Conservation (phyloP, 768 basidiomycete species). For the Leccinum olivaceopallidum region DNA sequence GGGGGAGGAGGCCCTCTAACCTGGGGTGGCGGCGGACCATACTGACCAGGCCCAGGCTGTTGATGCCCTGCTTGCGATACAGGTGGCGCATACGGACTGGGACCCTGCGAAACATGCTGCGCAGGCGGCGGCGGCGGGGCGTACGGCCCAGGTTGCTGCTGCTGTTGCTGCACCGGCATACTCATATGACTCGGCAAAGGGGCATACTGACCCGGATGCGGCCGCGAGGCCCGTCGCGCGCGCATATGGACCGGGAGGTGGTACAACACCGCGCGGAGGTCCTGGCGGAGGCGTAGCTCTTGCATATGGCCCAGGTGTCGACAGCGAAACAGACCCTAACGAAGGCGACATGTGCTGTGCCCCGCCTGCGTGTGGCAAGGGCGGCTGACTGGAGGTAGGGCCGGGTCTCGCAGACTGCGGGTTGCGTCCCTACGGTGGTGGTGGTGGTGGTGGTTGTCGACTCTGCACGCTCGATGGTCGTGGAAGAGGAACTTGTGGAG, state of each 20-base stretch:
- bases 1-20: slow-evolving; percentile 29
- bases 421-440: slow-evolving; percentile 39
- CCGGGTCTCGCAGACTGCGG: slow-evolving; percentile 32
- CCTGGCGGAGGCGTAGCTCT: slow-evolving; percentile 46
- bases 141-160: slow-evolving; percentile 29
- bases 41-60: slow-evolving; percentile 17
- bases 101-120: neutral
- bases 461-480: slow-evolving; percentile 42
- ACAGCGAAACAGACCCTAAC: slow-evolving; percentile 29
- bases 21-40: slow-evolving; percentile 35
- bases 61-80: slow-evolving; percentile 13
- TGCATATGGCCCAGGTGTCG: slow-evolving; percentile 36
- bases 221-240: slow-evolving; percentile 37
- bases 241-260: slow-evolving; percentile 36
- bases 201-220: slow-evolving; percentile 32
- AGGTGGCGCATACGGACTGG: slow-evolving; percentile 22
- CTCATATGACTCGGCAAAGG: slow-evolving; percentile 18
- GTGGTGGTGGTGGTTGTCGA: slow-evolving; percentile 38
- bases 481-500: slow-evolving; percentile 42
- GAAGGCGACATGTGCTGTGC: slow-evolving; percentile 33
- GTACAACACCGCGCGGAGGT: slow-evolving; percentile 30
- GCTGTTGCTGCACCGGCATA: slow-evolving; percentile 16
- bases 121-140: slow-evolving; percentile 20
- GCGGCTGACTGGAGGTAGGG: slow-evolving; percentile 32
- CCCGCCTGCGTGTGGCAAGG: slow-evolving; percentile 38